Percentiles rank a stretch among this genome's conserved stretches.
Conservation (phyloP, 495 filamentous ascomycete genomes). For the Aspergillus steynii region DNA sequence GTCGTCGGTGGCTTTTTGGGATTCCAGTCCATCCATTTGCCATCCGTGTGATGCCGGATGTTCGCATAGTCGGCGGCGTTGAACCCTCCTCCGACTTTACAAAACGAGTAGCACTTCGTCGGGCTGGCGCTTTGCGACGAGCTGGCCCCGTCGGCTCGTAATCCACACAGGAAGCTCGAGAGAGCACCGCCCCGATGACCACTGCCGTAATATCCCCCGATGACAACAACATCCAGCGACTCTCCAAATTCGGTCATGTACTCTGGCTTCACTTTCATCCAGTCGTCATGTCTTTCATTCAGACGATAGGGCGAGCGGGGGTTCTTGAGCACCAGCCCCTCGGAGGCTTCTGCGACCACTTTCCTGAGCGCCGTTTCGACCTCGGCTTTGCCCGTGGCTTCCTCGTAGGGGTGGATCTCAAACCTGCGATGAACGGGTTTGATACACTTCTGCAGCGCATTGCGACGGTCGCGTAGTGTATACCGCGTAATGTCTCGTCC, state of each 20-base stretch:
- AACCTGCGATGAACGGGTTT: conserved; percentile 68
- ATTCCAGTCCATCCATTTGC: conserved; percentile 90
- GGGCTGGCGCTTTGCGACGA: conserved; percentile 55
- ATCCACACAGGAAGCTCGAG: conserved; percentile 83
- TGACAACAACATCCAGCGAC: conserved; percentile 81
- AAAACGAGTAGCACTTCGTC: conserved; percentile 86
- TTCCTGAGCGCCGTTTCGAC: conserved; percentile 77
- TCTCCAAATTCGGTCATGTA: conserved; percentile 98
- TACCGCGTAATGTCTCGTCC: conserved; percentile 76
- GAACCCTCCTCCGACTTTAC: conserved; percentile 94
- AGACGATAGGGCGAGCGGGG: conserved; percentile 81
- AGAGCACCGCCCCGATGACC: conserved; percentile 80
- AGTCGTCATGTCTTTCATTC: conserved; percentile 92
- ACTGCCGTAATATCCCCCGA: conserved; percentile 92
- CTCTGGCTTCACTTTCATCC: conserved; percentile 99
- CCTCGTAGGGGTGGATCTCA: conserved; percentile 76
- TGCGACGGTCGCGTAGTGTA: conserved; percentile 77
- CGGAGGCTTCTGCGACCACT: conserved; percentile 84
- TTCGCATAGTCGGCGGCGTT: conserved; percentile 80
- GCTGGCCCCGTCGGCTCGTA: conserved; percentile 68
- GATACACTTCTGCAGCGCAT: conserved; percentile 69
- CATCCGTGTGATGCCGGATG: conserved; percentile 80
- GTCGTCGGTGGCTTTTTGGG: conserved; percentile 72
- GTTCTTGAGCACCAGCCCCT: conserved; percentile 94
- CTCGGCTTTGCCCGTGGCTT: conserved; percentile 64